Evolutionary conservation across 768 basidiomycete genomes (phyloP), one percentile per base, ranked within the genome.

Genomic region (Mycena maculata): DNA sequence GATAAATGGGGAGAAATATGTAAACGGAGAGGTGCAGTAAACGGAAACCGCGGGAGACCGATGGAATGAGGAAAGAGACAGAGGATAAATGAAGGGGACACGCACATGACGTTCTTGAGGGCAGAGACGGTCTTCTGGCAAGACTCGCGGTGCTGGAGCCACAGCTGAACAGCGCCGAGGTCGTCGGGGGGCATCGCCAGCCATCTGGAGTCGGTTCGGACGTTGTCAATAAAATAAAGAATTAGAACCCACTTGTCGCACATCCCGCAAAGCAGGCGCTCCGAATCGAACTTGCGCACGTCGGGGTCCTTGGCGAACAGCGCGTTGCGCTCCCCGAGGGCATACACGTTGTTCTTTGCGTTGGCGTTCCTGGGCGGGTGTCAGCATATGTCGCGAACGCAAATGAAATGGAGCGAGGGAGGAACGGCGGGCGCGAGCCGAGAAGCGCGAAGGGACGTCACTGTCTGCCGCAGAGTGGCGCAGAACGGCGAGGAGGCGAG

Each of bases 271-370:
- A 92, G 81, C 0, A 92, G 82, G 9, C 92, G 86, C 71, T 92
- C 91, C 3, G 88, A 83, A 61, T 93, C 92, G 73, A 90, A 90
- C 73, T 91, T 92, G 68, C 90, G 86, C n/a, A 91, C 86, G 66
- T 89, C 86, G 3, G 88, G 86, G 73, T 93, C 92, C 54, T 87
- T 85, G 42, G 86, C 77, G 65, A 93, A 84, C 38, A 87, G 72
- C 1, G 83, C 77, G 71, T 85, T 87, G 66, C 88, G 84, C 72
- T 90, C 86, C 33, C 92, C 88, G 63, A 87, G 81, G 11, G 89
- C 87, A 69, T 85, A 85, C 6, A 81, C 81, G 71, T 88, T 88
- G 74, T n/a, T n/a, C n/a, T n/a, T n/a, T n/a, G n/a, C n/a, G n/a
- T 87, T 88, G 62, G 79, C 84, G 62, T 80, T 84, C 1, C 81